Conservation (phyloP, 345 rosid species). For the Linum usitatissimum region DNA sequence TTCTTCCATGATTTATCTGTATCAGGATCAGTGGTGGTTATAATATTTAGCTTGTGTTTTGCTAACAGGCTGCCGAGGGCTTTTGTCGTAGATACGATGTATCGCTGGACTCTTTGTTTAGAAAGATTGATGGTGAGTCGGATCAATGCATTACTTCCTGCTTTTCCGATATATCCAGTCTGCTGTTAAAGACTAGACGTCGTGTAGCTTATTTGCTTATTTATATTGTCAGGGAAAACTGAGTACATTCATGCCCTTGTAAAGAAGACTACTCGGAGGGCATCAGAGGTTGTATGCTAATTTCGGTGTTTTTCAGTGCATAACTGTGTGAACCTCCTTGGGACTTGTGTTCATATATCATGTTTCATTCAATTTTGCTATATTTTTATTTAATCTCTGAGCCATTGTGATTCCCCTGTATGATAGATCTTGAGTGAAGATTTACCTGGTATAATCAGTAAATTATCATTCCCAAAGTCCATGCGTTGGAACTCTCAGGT, state of each 20-base stretch:
- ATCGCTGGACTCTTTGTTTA: constrained; percentile 45
- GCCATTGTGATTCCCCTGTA: constrained; percentile 1
- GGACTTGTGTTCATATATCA: background rate
- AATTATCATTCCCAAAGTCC: constrained; percentile 79
- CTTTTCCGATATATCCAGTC: background rate
- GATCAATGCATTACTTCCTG: background rate
- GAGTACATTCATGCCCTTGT: constrained; percentile 65
- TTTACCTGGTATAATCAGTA: constrained; percentile 56
- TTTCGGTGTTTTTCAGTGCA: constrained; percentile 9
- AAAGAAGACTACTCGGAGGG: constrained; percentile 59
- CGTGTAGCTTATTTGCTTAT: background rate
- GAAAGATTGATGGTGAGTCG: constrained; percentile 63
- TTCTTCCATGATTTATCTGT: background rate
- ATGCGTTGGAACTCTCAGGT: constrained; percentile 98
- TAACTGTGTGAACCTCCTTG: constrained; percentile 2
- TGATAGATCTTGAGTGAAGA: constrained; percentile 75
- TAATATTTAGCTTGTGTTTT: constrained; percentile 14
- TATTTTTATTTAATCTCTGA: background rate
- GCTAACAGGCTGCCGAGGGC: constrained; percentile 84
- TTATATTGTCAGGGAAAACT: constrained; percentile 56
- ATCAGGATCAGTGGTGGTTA: background rate
- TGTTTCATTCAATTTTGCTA: background rate
- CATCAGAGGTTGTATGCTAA: constrained; percentile 53
- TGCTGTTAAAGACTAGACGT: background rate
- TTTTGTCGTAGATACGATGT: constrained; percentile 76